Percentiles rank a stretch among this genome's conserved stretches.
Conservation (phyloP, 1,284 basidiomycete genomes). For the Ustilago lituana region DNA sequence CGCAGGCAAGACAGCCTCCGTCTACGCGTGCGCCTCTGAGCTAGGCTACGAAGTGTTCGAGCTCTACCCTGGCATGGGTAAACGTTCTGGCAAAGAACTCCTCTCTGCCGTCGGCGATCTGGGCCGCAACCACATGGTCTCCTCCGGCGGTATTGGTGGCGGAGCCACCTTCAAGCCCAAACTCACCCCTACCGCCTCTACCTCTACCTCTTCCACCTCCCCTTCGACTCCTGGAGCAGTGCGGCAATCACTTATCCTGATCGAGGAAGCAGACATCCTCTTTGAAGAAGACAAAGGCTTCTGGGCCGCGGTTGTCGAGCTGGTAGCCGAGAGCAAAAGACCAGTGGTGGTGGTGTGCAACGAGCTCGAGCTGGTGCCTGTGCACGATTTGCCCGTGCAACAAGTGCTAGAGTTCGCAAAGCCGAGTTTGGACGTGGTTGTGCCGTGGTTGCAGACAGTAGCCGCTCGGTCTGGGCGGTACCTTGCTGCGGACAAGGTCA, state of each 20-base stretch:
- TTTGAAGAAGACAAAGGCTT: conserved; percentile 90
- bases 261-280: conserved; percentile 97
- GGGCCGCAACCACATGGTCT: conserved; percentile 76
- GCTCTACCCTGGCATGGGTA: conserved; percentile 88
- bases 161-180: conserved; percentile 29
- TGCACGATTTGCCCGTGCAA: conserved; percentile 49
- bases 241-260: conserved; percentile 85
- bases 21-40: conserved; percentile 69
- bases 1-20: conserved; percentile 60
- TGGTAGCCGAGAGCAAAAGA: conserved; percentile 55
- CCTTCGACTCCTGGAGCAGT: conserved; percentile 65
- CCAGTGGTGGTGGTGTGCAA: conserved; percentile 64
- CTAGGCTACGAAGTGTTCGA: conserved; percentile 97
- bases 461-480: conserved; percentile 8
- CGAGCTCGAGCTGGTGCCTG: conserved; percentile 43
- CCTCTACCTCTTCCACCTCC: not conserved
- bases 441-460: conserved; percentile 54
- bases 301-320: conserved; percentile 76
- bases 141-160: conserved; percentile 50
- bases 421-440: conserved; percentile 44
- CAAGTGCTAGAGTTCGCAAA: conserved; percentile 45
- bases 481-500: not conserved
- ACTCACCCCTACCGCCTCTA: not conserved
- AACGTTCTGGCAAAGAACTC: conserved; percentile 81
- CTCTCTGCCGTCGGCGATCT: conserved; percentile 88